Conservation (phyloP, 2,329 filamentous ascomycete species). For the Exophiala xenobiotica region DNA sequence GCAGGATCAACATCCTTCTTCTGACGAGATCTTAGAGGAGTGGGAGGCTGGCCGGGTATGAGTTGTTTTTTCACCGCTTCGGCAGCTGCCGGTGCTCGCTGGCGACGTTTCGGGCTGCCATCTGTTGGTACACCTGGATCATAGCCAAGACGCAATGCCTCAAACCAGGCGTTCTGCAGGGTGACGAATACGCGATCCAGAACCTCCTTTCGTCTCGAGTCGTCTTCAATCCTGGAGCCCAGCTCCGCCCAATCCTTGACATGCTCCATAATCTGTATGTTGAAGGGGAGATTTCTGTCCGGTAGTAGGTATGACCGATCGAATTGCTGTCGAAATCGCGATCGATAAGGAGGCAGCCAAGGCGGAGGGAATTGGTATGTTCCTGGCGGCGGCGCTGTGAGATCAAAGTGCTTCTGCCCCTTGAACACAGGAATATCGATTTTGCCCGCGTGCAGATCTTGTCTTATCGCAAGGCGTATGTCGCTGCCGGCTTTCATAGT, state of each 20-base stretch:
- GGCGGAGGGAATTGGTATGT: conserved; percentile 6
- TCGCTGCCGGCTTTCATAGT: neutral
- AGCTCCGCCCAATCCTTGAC: conserved; percentile 23
- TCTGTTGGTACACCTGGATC: conserved; percentile 1
- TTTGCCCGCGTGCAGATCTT: conserved; percentile 8
- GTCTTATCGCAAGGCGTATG: conserved; percentile 2
- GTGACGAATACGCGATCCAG: conserved; percentile 23
- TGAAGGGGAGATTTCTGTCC: conserved; percentile 19
- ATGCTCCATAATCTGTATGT: conserved; percentile 23
- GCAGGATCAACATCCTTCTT: conserved; percentile 12
- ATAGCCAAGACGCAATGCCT: conserved; percentile 23
- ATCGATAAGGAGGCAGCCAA: neutral
- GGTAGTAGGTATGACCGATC: conserved; percentile 12
- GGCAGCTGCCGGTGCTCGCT: neutral
- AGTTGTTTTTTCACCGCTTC: neutral
- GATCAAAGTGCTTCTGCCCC: neutral
- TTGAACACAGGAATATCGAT: conserved; percentile 12
- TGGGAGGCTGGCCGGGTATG: neutral
- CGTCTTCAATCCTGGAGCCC: conserved; percentile 22
- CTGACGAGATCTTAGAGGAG: neutral
- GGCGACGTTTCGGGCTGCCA: neutral
- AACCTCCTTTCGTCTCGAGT: conserved; percentile 17
- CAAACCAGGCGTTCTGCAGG: conserved; percentile 26
- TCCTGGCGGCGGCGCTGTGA: neutral
- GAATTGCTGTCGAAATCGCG: conserved; percentile 7